These are phyloP conservation scores for Colletotrichum caudatum DNA, from an alignment of 2,329 filamentous ascomycete species.

Conservation along the genomic window DNA sequence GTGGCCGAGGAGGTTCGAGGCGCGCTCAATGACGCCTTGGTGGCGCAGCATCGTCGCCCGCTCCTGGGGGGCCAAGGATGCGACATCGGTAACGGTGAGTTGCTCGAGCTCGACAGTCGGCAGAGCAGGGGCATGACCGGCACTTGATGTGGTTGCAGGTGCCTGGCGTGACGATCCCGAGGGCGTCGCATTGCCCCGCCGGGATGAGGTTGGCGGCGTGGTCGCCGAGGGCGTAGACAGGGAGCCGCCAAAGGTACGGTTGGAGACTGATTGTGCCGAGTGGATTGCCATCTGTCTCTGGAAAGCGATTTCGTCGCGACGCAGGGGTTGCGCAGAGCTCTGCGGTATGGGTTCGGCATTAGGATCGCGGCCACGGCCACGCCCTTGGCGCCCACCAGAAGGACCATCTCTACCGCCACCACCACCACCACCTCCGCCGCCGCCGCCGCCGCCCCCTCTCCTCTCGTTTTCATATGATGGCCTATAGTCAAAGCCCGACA, in stretches of 20 bases:
- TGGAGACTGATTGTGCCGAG: conserved; percentile 83
- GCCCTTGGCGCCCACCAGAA: conserved; percentile 51
- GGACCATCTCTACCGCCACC: conserved; percentile 55
- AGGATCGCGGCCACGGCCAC: conserved; percentile 81
- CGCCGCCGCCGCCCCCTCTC: conserved; percentile 57
- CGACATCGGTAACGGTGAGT: conserved; percentile 63
- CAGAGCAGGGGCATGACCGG: conserved; percentile 40
- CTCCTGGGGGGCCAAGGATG: conserved; percentile 77
- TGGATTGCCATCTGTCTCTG: conserved; percentile 94
- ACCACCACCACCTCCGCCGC: conserved; percentile 52
- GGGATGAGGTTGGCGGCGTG: conserved; percentile 46
- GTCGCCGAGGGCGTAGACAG: conserved; percentile 69
- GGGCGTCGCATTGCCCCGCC: conserved; percentile 36
- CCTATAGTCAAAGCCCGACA: conserved; percentile 86
- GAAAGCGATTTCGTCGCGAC: conserved; percentile 89
- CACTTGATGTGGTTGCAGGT: conserved; percentile 41
- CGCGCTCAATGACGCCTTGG: conserved; percentile 86
- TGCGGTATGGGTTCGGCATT: conserved; percentile 84
- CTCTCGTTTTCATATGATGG: conserved; percentile 76
- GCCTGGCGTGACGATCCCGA: conserved; percentile 28
- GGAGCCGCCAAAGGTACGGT: conserved; percentile 86
- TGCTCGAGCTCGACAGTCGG: conserved; percentile 58
- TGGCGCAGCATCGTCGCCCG: conserved; percentile 85
- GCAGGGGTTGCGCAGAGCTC: conserved; percentile 82
- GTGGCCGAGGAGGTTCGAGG: conserved; percentile 82